Conservation (phyloP, 495 filamentous ascomycete genomes). For the Annulohypoxylon stygium region DNA sequence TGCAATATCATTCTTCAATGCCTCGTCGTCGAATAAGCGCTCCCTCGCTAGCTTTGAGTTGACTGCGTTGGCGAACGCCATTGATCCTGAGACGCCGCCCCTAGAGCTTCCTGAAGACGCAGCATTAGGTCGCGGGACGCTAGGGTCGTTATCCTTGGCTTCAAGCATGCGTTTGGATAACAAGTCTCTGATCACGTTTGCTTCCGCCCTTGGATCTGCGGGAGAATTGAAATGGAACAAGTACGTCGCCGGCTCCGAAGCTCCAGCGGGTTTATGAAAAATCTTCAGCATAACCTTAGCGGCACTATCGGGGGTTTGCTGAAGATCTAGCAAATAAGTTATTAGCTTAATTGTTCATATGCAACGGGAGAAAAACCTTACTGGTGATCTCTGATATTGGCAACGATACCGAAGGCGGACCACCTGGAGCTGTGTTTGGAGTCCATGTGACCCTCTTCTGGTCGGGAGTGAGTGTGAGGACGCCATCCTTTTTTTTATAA, state of each 20-base stretch:
- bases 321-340: slow-evolving; percentile 71
- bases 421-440: slow-evolving; percentile 68
- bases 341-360: slow-evolving; percentile 20
- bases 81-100: slow-evolving; percentile 61
- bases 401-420: slow-evolving; percentile 73
- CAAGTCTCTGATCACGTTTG: slow-evolving; percentile 82
- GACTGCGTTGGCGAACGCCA: slow-evolving; percentile 62
- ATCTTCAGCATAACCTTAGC: slow-evolving; percentile 94
- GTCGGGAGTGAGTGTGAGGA: slow-evolving; percentile 77
- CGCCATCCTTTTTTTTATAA: slow-evolving; percentile 98
- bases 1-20: slow-evolving; percentile 77
- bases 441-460: slow-evolving; percentile 82
- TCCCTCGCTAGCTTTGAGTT: slow-evolving; percentile 62
- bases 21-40: slow-evolving; percentile 80
- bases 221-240: slow-evolving; percentile 89
- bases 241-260: slow-evolving; percentile 72
- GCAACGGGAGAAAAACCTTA: slow-evolving; percentile 55
- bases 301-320: slow-evolving; percentile 85
- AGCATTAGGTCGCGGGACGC: slow-evolving; percentile 55
- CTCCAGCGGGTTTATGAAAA: slow-evolving; percentile 73
- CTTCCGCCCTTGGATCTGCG: slow-evolving; percentile 80
- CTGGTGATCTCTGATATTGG: slow-evolving; percentile 82
- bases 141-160: slow-evolving; percentile 69
- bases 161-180: slow-evolving; percentile 82
- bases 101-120: slow-evolving; percentile 61